Evolutionary conservation across 208 protist species (phyloP).

Genomic region (Trypanosomatidae sp.): DNA sequence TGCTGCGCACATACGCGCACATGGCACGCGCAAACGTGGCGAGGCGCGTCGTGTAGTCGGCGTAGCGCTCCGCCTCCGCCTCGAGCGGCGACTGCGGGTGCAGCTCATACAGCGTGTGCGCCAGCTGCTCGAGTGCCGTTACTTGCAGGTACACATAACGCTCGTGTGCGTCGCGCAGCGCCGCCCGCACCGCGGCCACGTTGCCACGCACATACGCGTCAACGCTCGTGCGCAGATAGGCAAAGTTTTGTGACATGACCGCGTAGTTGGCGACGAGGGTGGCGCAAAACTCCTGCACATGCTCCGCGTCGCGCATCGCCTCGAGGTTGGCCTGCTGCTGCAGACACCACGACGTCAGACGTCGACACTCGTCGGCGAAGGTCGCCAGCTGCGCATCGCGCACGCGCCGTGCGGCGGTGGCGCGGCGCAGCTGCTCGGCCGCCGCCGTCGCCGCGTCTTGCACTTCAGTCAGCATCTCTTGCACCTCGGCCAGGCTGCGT

Average conservation of each 20-base stretch:
- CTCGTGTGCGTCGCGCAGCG: constrained; percentile 65
- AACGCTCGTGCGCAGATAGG: constrained; percentile 38
- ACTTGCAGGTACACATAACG: constrained; percentile 78
- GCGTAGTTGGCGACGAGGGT: constrained; percentile 65
- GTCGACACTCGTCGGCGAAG: constrained; percentile 39
- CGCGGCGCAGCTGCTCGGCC: constrained; percentile 16
- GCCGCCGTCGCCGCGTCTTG: constrained; percentile 18
- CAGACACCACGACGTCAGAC: constrained; percentile 67
- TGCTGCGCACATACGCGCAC: constrained; percentile 4
- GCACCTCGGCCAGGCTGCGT: constrained; percentile 13
- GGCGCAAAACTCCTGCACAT: constrained; percentile 79
- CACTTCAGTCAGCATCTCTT: constrained; percentile 22
- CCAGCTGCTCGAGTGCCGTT: constrained; percentile 58
- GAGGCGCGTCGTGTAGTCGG: constrained; percentile 24
- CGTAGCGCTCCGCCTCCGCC: constrained; percentile 53
- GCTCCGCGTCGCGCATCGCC: constrained; percentile 70
- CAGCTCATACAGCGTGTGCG: constrained; percentile 69
- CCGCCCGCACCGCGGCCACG: constrained; percentile 31
- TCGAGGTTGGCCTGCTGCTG: constrained; percentile 82
- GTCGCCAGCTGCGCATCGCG: constrained; percentile 22
- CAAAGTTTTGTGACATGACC: constrained; percentile 75
- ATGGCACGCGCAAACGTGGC: constrained; percentile 18
- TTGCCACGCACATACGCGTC: constrained; percentile 33
- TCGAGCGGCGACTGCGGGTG: constrained; percentile 52
- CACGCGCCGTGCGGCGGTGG: constrained; percentile 8